Base-by-base conservation (phyloP, 148 eudicot genomes). In the Cornus kousa region DNA sequence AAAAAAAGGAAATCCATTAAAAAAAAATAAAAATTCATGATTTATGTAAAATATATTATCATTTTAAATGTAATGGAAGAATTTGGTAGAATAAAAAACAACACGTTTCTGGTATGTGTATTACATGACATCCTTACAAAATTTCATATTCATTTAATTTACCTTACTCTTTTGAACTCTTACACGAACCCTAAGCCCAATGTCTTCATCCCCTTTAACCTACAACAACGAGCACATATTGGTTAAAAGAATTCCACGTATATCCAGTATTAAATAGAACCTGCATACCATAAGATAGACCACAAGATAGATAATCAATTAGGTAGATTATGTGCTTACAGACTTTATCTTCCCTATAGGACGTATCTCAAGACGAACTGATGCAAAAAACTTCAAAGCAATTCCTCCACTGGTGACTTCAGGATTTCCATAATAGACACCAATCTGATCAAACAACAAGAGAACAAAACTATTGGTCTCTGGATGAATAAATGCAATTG, bases 331-430 rank as follows among this genome's bases (percentile, higher is more conserved):
- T 70, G 80, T 78, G 77, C 97, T 91, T 88, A 95, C 99, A 82
- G 97, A 93, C 87, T 95, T 95, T 77, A 95, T 85, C 91, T 95
- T 95, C 88, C 99, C 99, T 60, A 77, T 92, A 60, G 97, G 65
- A 20, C 99, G 94, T 87, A 95, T 95, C 85, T 93, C 97, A 84
- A 95, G 97, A 53, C 98, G 98, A 75, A 95, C 90, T 35, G 98
- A 95, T 67, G 98, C 98, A 82, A 95, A 95, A 82, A 95, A 95
- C 85, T 95, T 95, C 81, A 95, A 83, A 79, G 98, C 98, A 75
- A 95, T 95, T 80, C 98, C 98, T 86, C 98, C 98, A 78, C 98
- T 95, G 66, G 98, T 95, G 78, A 95, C 98, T 91, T 95, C 98
- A 83, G 98, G 98, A 89, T 95, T 95, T 72, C 98, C 97, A 79